Percentiles rank a stretch among this genome's conserved stretches.
Evolutionary conservation across 192 early-diverging fungal species (phyloP).

Genomic region (Entrophospora sp.): DNA sequence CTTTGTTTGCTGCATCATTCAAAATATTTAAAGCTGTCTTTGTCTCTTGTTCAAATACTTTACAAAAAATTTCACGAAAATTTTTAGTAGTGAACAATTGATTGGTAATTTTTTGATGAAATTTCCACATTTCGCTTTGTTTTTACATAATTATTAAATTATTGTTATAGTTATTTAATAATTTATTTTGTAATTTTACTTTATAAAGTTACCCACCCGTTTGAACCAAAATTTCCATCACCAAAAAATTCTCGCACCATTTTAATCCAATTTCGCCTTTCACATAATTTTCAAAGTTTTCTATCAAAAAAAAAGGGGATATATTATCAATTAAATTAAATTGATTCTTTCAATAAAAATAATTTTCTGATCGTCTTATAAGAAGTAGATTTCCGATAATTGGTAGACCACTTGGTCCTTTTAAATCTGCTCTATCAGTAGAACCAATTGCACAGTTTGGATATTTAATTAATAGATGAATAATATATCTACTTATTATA

Average conservation of each 20-base stretch:
- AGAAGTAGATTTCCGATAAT: neutral
- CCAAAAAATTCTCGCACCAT: neutral
- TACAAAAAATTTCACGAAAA: slow-evolving; percentile 4
- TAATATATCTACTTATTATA: no score
- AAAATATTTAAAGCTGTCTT: neutral
- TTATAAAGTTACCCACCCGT: neutral
- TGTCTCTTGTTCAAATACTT: neutral
- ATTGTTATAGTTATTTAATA: neutral
- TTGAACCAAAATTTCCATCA: neutral
- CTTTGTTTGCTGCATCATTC: slow-evolving; percentile 12
- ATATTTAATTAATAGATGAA: neutral
- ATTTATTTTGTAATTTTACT: neutral
- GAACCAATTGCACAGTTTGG: neutral
- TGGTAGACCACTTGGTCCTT: slow-evolving; percentile 1
- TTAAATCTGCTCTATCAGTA: neutral
- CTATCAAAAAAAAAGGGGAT: no score
- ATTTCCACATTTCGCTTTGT: neutral
- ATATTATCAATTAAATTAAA: no score
- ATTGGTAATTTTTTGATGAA: slow-evolving; percentile 1
- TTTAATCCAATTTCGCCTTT: neutral
- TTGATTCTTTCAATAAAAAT: no score
- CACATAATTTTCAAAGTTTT: neutral
- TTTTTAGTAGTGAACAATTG: slow-evolving; percentile 1
- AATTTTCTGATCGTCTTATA: no score
- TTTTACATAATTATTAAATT: no score